These are phyloP conservation scores for Hemisphaericaspora xylofermentans DNA, from an alignment of 1,139 yeast species.

Conservation along the genomic window DNA sequence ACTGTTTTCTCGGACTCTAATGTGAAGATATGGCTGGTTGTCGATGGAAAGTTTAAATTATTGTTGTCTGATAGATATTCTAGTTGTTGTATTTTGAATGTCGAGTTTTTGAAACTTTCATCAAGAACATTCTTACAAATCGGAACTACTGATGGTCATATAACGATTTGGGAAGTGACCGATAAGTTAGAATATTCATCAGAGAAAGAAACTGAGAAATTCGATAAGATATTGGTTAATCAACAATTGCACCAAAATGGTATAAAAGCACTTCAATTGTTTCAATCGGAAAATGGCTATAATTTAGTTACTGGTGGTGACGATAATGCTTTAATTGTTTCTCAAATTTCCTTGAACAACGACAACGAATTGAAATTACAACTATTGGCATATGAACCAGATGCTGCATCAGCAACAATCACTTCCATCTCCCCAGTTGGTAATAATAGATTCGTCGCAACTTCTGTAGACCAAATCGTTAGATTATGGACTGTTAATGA, in stretches of 20 bases:
- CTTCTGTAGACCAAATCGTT: conserved; percentile 79
- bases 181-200: conserved; percentile 3
- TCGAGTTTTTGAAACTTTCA: conserved; percentile 39
- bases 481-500: conserved; percentile 55
- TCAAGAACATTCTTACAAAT: conserved; percentile 40
- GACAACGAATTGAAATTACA: conserved; percentile 17
- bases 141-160: conserved; percentile 82
- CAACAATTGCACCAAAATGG: conserved; percentile 81
- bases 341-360: conserved; percentile 29
- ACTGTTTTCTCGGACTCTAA: conserved; percentile 86
- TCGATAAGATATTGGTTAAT: conserved; percentile 33
- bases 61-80: conserved; percentile 55
- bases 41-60: conserved; percentile 36
- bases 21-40: conserved; percentile 62
- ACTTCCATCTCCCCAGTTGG: conserved; percentile 54
- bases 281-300: conserved; percentile 21
- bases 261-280: conserved; percentile 53
- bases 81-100: conserved; percentile 74
- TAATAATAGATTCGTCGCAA: conserved; percentile 35
- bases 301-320: conserved; percentile 80
- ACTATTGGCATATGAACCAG: conserved; percentile 33
- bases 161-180: conserved; percentile 60
- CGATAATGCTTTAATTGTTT: conserved; percentile 70
- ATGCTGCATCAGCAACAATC: conserved; percentile 85
- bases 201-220: conserved; percentile 3